phyloP scores from a whole-genome alignment of 345 rosid genomes.

The Syzygium aqueum region DNA sequence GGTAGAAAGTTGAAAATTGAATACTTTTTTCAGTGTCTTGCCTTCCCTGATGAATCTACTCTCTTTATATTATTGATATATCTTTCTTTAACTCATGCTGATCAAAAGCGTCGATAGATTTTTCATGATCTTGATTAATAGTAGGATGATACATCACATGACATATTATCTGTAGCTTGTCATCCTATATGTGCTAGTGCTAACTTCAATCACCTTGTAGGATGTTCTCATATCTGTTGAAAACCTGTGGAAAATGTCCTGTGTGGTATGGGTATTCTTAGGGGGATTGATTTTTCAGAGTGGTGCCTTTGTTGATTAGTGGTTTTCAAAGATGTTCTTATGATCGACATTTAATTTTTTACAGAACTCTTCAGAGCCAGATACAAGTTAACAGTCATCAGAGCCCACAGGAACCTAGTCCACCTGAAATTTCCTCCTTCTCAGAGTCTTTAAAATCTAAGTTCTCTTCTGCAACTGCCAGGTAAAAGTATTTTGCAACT shows the following conservation, averaged over 20 bases:
- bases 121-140: background rate
- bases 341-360: constrained; percentile 1
- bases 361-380: constrained; percentile 16
- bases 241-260: background rate
- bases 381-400: constrained; percentile 1
- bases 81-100: background rate
- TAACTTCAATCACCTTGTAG: background rate
- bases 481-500: constrained; percentile 17
- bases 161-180: background rate
- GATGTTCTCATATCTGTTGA: background rate
- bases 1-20: background rate
- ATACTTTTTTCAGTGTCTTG: background rate
- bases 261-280: background rate
- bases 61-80: background rate
- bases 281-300: background rate
- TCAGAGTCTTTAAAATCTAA: constrained; percentile 69
- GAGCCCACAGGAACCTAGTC: constrained; percentile 18
- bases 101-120: background rate
- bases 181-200: background rate
- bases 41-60: background rate
- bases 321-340: background rate
- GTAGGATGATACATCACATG: background rate
- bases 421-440: constrained; percentile 40
- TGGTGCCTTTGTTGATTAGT: background rate
- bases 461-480: constrained; percentile 62